Conservation (phyloP, 2,329 filamentous ascomycete species). For the Drechmeria coniospora region DNA sequence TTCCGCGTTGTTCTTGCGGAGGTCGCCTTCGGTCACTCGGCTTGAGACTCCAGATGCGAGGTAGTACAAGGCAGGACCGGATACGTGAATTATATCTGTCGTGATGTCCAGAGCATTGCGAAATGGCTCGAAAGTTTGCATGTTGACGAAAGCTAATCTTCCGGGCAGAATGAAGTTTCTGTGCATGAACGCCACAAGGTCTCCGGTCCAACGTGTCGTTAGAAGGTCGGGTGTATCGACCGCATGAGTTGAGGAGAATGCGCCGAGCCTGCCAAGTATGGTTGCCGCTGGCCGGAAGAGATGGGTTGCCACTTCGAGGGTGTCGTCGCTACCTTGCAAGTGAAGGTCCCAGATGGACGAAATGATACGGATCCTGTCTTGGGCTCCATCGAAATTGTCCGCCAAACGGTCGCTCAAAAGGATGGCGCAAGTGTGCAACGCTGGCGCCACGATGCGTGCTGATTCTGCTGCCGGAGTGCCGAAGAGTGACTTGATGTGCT, state of each 20-base stretch:
- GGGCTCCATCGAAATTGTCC: constrained; percentile 21
- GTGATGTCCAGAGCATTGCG: constrained; percentile 24
- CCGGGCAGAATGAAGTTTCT: constrained; percentile 36
- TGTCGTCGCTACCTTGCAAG: constrained; percentile 31
- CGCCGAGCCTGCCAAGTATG: constrained; percentile 26
- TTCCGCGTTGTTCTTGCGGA: constrained; percentile 19
- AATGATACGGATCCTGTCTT: constrained; percentile 31
- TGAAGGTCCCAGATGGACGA: constrained; percentile 37
- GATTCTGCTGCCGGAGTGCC: constrained; percentile 31
- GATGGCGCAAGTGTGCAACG: constrained; percentile 28
- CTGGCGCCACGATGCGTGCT: constrained; percentile 26
- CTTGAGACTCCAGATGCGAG: constrained; percentile 18
- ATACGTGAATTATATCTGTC: constrained; percentile 17
- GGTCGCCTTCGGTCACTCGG: constrained; percentile 9
- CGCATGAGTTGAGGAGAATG: constrained; percentile 9
- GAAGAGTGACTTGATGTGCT: constrained; percentile 43
- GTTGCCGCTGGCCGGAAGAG: constrained; percentile 23
- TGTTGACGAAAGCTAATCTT: constrained; percentile 29
- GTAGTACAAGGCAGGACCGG: constrained; percentile 29
- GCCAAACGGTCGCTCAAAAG: constrained; percentile 16
- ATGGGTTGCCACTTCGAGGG: constrained; percentile 29
- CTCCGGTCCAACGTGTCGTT: constrained; percentile 24
- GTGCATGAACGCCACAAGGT: constrained; percentile 33
- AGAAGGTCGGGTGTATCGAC: constrained; percentile 6
- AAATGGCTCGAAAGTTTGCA: constrained; percentile 24